phyloP scores from a whole-genome alignment of 768 basidiomycete species.

The Mycena metata region DNA sequence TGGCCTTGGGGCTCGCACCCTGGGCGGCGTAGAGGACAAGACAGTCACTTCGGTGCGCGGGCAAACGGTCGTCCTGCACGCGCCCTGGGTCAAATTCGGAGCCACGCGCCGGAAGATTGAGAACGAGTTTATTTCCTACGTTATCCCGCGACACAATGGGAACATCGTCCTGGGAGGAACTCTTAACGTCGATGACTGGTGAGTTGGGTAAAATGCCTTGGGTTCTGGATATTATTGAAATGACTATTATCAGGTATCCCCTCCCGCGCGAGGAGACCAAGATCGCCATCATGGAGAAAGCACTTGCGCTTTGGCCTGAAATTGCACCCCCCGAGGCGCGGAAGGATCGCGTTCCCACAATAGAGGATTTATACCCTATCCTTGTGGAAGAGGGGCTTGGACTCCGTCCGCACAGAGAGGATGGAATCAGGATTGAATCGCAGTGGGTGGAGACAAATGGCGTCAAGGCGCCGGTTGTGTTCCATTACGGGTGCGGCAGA shows the following conservation, averaged over 20 bases:
- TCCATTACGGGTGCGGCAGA: slow-evolving; percentile 66
- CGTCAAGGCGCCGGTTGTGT: slow-evolving; percentile 56
- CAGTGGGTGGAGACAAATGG: slow-evolving; percentile 46
- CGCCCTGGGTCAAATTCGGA: slow-evolving; percentile 55
- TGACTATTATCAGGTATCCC: slow-evolving; percentile 29
- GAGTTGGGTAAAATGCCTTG: background rate
- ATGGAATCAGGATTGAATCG: slow-evolving; percentile 69
- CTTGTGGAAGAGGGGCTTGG: slow-evolving; percentile 55
- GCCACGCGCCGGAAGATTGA: slow-evolving; percentile 33
- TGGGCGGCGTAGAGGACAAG: slow-evolving; percentile 73
- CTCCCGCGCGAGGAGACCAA: slow-evolving; percentile 37
- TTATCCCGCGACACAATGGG: slow-evolving; percentile 72
- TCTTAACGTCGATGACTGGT: slow-evolving; percentile 62
- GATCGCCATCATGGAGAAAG: slow-evolving; percentile 37
- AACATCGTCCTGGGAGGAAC: slow-evolving; percentile 72
- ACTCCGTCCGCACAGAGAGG: slow-evolving; percentile 66
- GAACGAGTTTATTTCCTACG: slow-evolving; percentile 57
- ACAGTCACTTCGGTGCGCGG: slow-evolving; percentile 73
- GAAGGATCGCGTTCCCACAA: slow-evolving; percentile 45
- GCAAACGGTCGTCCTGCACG: slow-evolving; percentile 70
- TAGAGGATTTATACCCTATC: slow-evolving; percentile 51
- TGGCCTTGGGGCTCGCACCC: slow-evolving; percentile 61
- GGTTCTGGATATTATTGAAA: background rate
- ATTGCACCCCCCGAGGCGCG: slow-evolving; percentile 51
- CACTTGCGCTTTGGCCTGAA: slow-evolving; percentile 48